phyloP scores from a whole-genome alignment of 2,329 filamentous ascomycete species.

The Neoascochyta sp. region DNA sequence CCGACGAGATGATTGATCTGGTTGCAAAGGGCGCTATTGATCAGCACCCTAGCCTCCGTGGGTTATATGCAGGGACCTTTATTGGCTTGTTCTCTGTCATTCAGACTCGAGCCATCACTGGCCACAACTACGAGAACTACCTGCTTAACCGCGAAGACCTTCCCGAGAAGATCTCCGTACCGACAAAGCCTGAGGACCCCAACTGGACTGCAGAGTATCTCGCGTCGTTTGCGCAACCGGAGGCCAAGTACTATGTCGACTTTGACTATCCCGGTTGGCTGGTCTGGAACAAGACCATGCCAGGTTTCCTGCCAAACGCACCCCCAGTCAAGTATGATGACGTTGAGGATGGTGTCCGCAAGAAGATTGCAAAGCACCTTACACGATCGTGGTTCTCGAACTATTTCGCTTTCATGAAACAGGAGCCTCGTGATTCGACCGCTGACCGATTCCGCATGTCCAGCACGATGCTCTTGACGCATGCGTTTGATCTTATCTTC shows the following conservation, averaged over 20 bases:
- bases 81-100: conserved; percentile 75
- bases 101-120: conserved; percentile 79
- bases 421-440: conserved; percentile 79
- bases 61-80: conserved; percentile 76
- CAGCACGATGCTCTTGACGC: conserved; percentile 80
- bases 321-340: conserved; percentile 74
- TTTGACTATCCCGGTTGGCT: conserved; percentile 93
- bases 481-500: conserved; percentile 86
- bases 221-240: conserved; percentile 69
- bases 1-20: conserved; percentile 75
- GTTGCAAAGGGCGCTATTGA: conserved; percentile 81
- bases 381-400: conserved; percentile 81
- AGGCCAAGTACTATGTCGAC: conserved; percentile 85
- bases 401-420: conserved; percentile 91
- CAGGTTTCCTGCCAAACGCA: conserved; percentile 71
- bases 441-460: conserved; percentile 87
- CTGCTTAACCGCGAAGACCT: conserved; percentile 75
- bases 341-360: conserved; percentile 67
- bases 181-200: conserved; percentile 66
- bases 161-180: conserved; percentile 70
- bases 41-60: conserved; percentile 79
- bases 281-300: conserved; percentile 87
- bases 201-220: conserved; percentile 78
- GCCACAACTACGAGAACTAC: conserved; percentile 83
- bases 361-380: conserved; percentile 75